phyloP scores from a whole-genome alignment of 768 basidiomycete species.

The Lentinula boryana region DNA sequence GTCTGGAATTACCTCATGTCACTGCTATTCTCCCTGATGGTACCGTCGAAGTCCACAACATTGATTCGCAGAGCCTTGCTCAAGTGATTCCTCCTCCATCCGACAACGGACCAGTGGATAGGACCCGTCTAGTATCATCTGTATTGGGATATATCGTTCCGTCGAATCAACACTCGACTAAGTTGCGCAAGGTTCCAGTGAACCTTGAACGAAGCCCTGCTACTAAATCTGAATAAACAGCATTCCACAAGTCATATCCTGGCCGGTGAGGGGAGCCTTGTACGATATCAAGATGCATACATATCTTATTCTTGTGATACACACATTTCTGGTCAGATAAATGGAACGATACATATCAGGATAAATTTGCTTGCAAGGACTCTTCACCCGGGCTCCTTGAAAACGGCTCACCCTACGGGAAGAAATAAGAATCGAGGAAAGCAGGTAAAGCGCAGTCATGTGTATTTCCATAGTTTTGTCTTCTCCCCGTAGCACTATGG shows the following conservation, averaged over 20 bases:
- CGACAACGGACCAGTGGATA: background rate
- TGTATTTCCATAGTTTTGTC: too few species aligned
- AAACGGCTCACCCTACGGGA: too few species aligned
- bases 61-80: conserved; percentile 65
- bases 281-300: background rate
- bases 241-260: too few species aligned
- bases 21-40: conserved; percentile 74
- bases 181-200: conserved; percentile 38
- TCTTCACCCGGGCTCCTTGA: too few species aligned
- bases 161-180: conserved; percentile 40
- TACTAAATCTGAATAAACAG: background rate
- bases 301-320: background rate
- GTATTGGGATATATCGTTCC: conserved; percentile 43
- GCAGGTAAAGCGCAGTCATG: too few species aligned
- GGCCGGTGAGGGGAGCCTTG: background rate
- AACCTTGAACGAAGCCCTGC: conserved; percentile 15
- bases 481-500: too few species aligned
- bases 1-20: conserved; percentile 77
- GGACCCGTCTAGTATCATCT: conserved; percentile 27
- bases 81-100: conserved; percentile 50
- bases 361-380: background rate
- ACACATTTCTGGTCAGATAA: background rate
- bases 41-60: conserved; percentile 74
- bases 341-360: background rate
- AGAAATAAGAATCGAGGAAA: too few species aligned